phyloP scores from a whole-genome alignment of 495 filamentous ascomycete genomes.

The Lineolata rhizophorae region DNA sequence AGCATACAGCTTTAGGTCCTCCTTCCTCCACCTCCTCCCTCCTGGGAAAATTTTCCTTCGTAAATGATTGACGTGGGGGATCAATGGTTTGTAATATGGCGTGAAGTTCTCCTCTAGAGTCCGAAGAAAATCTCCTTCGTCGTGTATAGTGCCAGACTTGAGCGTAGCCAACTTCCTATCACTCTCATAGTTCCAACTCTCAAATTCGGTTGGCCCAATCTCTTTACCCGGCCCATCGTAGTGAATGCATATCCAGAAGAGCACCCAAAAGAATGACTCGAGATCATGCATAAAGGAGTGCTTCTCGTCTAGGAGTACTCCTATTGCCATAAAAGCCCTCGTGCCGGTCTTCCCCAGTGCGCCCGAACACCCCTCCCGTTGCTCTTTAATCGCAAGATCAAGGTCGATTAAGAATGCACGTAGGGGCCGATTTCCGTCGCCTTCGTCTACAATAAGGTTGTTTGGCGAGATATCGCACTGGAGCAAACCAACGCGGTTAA shows the following conservation, averaged over 20 bases:
- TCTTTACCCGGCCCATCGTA: slow-evolving; percentile 5
- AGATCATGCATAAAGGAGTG: slow-evolving; percentile 26
- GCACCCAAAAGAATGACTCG: slow-evolving; percentile 32
- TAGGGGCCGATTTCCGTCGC: slow-evolving; percentile 13
- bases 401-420: slow-evolving; percentile 21
- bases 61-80: slow-evolving; percentile 19
- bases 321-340: slow-evolving; percentile 24
- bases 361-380: slow-evolving; percentile 15
- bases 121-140: slow-evolving; percentile 13
- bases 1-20: slow-evolving; percentile 11
- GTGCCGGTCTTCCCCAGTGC: slow-evolving; percentile 21
- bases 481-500: slow-evolving; percentile 14
- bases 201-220: slow-evolving; percentile 7
- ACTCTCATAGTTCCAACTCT: slow-evolving; percentile 12
- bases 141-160: slow-evolving; percentile 9
- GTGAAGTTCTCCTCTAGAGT: slow-evolving; percentile 13
- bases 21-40: slow-evolving; percentile 12
- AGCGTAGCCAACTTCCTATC: slow-evolving; percentile 8
- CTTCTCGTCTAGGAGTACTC: slow-evolving; percentile 18
- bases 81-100: slow-evolving; percentile 16
- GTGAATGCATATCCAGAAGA: slow-evolving; percentile 19
- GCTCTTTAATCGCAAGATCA: slow-evolving; percentile 20
- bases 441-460: slow-evolving; percentile 23
- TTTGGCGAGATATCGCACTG: slow-evolving; percentile 19
- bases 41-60: slow-evolving; percentile 17